These are phyloP conservation scores for Melanogaster broomeanus DNA, from an alignment of 768 basidiomycete genomes.

Conservation along the genomic window DNA sequence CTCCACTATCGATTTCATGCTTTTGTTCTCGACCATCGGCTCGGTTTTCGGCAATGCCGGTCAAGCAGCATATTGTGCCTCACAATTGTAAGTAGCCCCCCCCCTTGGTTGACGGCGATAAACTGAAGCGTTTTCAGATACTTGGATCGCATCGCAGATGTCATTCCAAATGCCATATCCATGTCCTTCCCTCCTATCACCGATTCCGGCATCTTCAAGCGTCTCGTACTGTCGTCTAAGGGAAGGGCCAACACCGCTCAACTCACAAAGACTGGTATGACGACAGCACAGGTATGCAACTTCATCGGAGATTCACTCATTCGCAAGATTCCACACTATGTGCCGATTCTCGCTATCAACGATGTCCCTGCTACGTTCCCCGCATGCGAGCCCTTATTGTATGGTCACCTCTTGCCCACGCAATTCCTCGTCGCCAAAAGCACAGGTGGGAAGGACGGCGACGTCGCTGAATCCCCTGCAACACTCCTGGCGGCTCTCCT, in stretches of 20 bases:
- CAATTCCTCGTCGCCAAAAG: slow-evolving; percentile 19
- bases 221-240: slow-evolving; percentile 27
- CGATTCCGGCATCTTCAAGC: slow-evolving; percentile 37
- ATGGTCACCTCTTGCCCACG: slow-evolving; percentile 24
- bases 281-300: slow-evolving; percentile 32
- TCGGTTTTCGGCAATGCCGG: slow-evolving; percentile 34
- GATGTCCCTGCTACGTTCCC: slow-evolving; percentile 28
- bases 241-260: slow-evolving; percentile 31
- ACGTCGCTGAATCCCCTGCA: slow-evolving; percentile 21
- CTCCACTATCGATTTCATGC: slow-evolving; percentile 29
- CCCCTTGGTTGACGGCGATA: not conserved
- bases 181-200: slow-evolving; percentile 37
- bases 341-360: slow-evolving; percentile 27
- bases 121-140: slow-evolving; percentile 18
- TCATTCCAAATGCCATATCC: slow-evolving; percentile 32
- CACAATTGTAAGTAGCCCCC: slow-evolving; percentile 15
- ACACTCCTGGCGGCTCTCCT: slow-evolving; percentile 25
- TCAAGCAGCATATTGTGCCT: slow-evolving; percentile 25
- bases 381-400: slow-evolving; percentile 27
- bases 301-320: slow-evolving; percentile 32
- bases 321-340: slow-evolving; percentile 32
- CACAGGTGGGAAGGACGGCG: slow-evolving; percentile 10
- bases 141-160: slow-evolving; percentile 32
- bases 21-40: slow-evolving; percentile 36
- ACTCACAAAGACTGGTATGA: slow-evolving; percentile 33